Conservation (phyloP, 805 yeast genomes). For the Ogataea zsoltii region DNA sequence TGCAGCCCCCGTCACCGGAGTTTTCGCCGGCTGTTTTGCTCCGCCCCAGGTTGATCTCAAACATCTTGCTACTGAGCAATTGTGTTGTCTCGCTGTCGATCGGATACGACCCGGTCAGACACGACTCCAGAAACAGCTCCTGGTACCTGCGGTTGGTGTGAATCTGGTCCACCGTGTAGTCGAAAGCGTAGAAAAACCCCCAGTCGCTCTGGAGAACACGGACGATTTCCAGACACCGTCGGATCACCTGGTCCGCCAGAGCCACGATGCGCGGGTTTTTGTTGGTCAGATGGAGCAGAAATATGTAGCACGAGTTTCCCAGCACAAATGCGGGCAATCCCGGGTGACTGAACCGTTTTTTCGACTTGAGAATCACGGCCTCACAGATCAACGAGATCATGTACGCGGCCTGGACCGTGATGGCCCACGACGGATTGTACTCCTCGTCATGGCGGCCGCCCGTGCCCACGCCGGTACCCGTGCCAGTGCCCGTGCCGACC, state of each 20-base stretch:
- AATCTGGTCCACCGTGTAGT: conserved; percentile 1
- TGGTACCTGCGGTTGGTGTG: not conserved
- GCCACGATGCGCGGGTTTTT: conserved; percentile 13
- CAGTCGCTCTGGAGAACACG: conserved; percentile 1
- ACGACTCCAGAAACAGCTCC: not conserved
- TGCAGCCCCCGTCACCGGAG: no score
- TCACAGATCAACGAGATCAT: conserved; percentile 47
- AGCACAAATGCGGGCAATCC: conserved; percentile 39
- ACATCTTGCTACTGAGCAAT: not conserved
- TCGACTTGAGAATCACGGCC: conserved; percentile 1
- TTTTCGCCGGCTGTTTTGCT: not conserved
- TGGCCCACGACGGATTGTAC: conserved; percentile 70
- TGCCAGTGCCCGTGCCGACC: not conserved
- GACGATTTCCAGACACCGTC: conserved; percentile 5
- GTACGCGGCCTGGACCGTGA: conserved; percentile 78
- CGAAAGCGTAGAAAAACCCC: conserved; percentile 5
- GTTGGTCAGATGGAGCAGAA: conserved; percentile 11
- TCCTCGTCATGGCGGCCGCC: conserved; percentile 19
- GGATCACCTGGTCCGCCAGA: conserved; percentile 22
- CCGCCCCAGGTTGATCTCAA: not conserved
- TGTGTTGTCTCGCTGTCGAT: conserved; percentile 3
- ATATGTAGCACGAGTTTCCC: conserved; percentile 12
- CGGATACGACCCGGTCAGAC: conserved; percentile 5
- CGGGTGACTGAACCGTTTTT: conserved; percentile 48
- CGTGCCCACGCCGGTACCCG: no score